These are phyloP conservation scores for Colletotrichum aenigma DNA, from an alignment of 2,329 filamentous ascomycete genomes.

Conservation along the genomic window DNA sequence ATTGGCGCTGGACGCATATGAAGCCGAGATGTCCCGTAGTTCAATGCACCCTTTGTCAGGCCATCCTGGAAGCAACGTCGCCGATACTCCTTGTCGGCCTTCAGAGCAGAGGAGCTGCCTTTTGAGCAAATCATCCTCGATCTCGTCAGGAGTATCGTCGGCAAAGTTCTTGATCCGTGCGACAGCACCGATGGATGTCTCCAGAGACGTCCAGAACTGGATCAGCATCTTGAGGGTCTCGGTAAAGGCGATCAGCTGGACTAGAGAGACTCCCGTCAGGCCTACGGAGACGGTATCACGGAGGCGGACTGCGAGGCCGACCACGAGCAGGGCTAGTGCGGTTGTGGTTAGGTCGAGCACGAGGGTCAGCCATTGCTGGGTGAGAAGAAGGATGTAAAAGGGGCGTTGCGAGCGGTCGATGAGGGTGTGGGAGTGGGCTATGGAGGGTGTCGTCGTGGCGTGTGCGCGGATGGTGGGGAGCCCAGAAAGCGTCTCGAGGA, in stretches of 20 bases:
- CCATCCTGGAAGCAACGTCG: constrained; percentile 31
- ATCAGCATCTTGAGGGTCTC: constrained; percentile 36
- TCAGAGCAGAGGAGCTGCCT: neutral
- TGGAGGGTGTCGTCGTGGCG: constrained; percentile 49
- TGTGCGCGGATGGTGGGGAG: constrained; percentile 58
- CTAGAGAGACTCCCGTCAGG: constrained; percentile 28
- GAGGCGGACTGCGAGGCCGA: constrained; percentile 46
- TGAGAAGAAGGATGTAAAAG: constrained; percentile 60
- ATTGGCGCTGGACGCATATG: neutral
- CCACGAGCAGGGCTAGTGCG: constrained; percentile 48
- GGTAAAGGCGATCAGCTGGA: constrained; percentile 36
- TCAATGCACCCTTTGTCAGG: constrained; percentile 34
- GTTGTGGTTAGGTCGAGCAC: constrained; percentile 55
- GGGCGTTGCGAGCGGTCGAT: constrained; percentile 61
- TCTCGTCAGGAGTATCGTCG: constrained; percentile 29
- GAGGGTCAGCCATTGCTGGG: constrained; percentile 62
- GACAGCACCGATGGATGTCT: constrained; percentile 32
- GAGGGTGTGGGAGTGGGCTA: constrained; percentile 47
- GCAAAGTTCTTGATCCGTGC: constrained; percentile 32
- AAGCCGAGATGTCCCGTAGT: constrained; percentile 26
- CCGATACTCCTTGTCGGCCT: neutral
- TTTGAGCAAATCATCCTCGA: constrained; percentile 16
- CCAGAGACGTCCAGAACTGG: constrained; percentile 34
- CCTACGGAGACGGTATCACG: constrained; percentile 13
- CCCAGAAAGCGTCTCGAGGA: constrained; percentile 52